Base-by-base conservation (phyloP, 345 rosid genomes). In the Hibiscus tridactylites region DNA sequence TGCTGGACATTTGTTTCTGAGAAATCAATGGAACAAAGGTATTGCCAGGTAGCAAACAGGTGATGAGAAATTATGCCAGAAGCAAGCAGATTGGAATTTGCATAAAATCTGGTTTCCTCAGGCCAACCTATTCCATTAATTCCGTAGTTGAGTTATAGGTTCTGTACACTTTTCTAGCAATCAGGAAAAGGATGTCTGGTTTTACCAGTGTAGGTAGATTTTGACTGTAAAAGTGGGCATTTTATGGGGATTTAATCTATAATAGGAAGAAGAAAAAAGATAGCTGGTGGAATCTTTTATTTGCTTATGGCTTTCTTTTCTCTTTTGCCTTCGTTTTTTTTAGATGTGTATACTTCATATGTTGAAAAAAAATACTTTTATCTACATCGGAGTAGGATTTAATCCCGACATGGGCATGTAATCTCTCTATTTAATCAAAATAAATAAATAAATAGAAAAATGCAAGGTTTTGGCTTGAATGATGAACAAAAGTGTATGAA, bases 11-110 rank as follows among this genome's bases (percentile, higher is more conserved):
- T 4, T 68, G 67, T 54, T 65, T 62, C 75, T 37, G 13, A 60
- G 63, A 17, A 13, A 7, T 42, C 46, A 50, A 29, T 37, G 39
- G 39, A 35, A 39, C 24, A 70, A 39, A 64, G 66, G 50, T 74
- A 35, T 42, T 13, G 42, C 39, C 78, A 73, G 81, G 74, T 54
- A 47, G 65, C 29, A 61, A 72, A 76, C 69, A 61, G 72, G 73
- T 33, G 7, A 61, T 61, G 9, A 29, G 49, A 56, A 66, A 72
- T 61, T 54, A 68, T 64, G 61, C 26, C n/a, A 8, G 21, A 21
- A 61, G 66, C 60, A 54, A 77, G 52, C 75, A 69, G 77, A 72
- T 50, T 63, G 61, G 37, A 46, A 60, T 61, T 65, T 53, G 58
- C 61, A 70, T 81, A 37, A 71, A 75, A 47, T 75, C 76, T 73